These are phyloP conservation scores for Cladosporium cucumerinum DNA, from an alignment of 2,329 filamentous ascomycete species.

Conservation along the genomic window DNA sequence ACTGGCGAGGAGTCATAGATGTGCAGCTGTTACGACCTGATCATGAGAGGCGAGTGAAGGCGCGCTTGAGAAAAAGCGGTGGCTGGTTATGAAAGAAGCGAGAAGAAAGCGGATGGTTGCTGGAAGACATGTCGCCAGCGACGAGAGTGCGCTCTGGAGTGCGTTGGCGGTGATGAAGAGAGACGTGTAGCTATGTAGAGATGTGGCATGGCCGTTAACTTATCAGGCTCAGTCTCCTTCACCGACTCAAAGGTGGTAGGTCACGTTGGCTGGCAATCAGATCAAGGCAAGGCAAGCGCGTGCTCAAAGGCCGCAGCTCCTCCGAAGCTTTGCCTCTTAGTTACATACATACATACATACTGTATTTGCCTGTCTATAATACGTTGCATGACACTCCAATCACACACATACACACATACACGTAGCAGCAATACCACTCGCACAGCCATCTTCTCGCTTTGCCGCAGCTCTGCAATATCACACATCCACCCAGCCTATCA, in stretches of 20 bases:
- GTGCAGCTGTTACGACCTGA: not conserved
- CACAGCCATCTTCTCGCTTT: not conserved
- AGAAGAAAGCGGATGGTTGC: not conserved
- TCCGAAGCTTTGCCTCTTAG: not conserved
- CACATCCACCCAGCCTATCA: conserved; percentile 8
- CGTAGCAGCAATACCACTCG: not conserved
- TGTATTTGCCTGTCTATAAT: not conserved
- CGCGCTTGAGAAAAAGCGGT: not conserved
- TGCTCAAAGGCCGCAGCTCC: not conserved
- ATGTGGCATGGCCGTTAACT: not conserved
- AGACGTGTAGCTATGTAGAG: not conserved
- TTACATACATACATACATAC: not conserved
- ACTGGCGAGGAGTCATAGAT: conserved; percentile 30
- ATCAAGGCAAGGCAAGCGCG: not conserved
- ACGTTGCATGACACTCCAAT: not conserved
- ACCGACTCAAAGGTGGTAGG: not conserved
- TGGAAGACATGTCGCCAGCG: not conserved
- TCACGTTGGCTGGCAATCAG: not conserved
- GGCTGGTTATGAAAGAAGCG: not conserved
- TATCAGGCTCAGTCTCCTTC: not conserved
- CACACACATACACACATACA: not conserved
- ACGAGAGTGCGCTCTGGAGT: not conserved
- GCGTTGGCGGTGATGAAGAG: not conserved
- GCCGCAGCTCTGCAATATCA: not conserved
- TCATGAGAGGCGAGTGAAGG: not conserved